phyloP scores from a whole-genome alignment of 1,284 basidiomycete species.

The Somion occarium region DNA sequence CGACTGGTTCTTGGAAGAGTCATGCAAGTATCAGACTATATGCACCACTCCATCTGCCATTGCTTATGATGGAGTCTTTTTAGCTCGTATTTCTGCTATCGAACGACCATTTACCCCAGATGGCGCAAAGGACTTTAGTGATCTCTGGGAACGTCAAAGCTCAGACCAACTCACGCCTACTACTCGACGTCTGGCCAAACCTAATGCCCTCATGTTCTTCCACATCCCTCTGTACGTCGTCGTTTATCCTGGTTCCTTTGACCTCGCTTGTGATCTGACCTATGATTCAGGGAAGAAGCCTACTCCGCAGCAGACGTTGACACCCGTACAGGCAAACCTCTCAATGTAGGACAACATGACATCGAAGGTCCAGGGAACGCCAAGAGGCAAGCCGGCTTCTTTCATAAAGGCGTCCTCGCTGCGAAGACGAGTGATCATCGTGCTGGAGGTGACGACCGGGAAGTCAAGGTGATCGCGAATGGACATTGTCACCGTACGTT shows the following conservation, averaged over 20 bases:
- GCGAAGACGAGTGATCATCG: slow-evolving; percentile 63
- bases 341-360: slow-evolving; percentile 64
- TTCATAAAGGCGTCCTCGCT: slow-evolving; percentile 69
- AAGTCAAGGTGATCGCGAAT: slow-evolving; percentile 83
- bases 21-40: slow-evolving; percentile 34
- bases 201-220: slow-evolving; percentile 93
- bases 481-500: slow-evolving; percentile 79
- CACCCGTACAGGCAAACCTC: slow-evolving; percentile 44
- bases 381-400: slow-evolving; percentile 76
- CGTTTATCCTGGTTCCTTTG: slow-evolving; percentile 13
- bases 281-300: slow-evolving; percentile 43
- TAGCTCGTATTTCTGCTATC: slow-evolving; percentile 60
- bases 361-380: slow-evolving; percentile 60
- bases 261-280: neutral
- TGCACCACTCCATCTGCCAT: slow-evolving; percentile 11
- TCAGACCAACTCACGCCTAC: slow-evolving; percentile 51
- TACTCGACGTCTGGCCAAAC: slow-evolving; percentile 68
- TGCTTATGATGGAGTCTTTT: neutral
- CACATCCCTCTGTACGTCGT: slow-evolving; percentile 88
- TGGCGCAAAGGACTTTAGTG: slow-evolving; percentile 60
- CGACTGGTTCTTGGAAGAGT: slow-evolving; percentile 83
- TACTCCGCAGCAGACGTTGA: slow-evolving; percentile 57
- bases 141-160: slow-evolving; percentile 52
- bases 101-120: slow-evolving; percentile 80
- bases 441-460: slow-evolving; percentile 43